Evolutionary conservation across 768 basidiomycete genomes (phyloP).

Genomic region (Chalciporus piperatus): DNA sequence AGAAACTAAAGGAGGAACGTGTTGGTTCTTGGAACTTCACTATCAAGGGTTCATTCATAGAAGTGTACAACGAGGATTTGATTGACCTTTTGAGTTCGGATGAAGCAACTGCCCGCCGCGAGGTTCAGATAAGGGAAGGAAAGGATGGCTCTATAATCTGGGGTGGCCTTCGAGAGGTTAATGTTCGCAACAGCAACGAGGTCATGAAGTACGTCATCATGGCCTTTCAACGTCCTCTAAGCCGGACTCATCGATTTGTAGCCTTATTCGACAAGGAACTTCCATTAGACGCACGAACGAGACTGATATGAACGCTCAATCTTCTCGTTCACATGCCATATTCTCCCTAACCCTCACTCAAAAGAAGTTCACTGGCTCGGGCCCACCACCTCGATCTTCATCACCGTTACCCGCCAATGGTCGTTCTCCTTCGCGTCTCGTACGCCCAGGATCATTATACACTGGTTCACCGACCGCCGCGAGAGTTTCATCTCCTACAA

Average conservation of each 20-base stretch:
- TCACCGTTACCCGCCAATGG: slow-evolving; percentile 74
- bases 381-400: slow-evolving; percentile 67
- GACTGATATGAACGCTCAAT: slow-evolving; percentile 99
- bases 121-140: slow-evolving; percentile 95
- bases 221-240: slow-evolving; percentile 3
- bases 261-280: slow-evolving; percentile 85
- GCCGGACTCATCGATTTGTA: slow-evolving; percentile 35
- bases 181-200: slow-evolving; percentile 77
- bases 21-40: slow-evolving; percentile 71
- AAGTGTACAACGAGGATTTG: slow-evolving; percentile 98
- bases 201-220: slow-evolving; percentile 80
- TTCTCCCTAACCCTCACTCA: slow-evolving; percentile 95
- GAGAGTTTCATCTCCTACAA: slow-evolving; percentile 73
- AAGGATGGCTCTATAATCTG: slow-evolving; percentile 96
- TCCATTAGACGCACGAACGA: slow-evolving; percentile 92
- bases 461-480: slow-evolving; percentile 33
- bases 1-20: slow-evolving; percentile 74
- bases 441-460: slow-evolving; percentile 80
- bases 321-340: slow-evolving; percentile 97
- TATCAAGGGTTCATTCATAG: slow-evolving; percentile 91
- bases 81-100: slow-evolving; percentile 87
- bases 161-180: slow-evolving; percentile 91
- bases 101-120: slow-evolving; percentile 63
- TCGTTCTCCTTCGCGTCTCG: slow-evolving; percentile 75
- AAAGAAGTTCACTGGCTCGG: slow-evolving; percentile 76